phyloP scores from a whole-genome alignment of 192 early-diverging fungal species.

The Coemansia aciculifera region DNA sequence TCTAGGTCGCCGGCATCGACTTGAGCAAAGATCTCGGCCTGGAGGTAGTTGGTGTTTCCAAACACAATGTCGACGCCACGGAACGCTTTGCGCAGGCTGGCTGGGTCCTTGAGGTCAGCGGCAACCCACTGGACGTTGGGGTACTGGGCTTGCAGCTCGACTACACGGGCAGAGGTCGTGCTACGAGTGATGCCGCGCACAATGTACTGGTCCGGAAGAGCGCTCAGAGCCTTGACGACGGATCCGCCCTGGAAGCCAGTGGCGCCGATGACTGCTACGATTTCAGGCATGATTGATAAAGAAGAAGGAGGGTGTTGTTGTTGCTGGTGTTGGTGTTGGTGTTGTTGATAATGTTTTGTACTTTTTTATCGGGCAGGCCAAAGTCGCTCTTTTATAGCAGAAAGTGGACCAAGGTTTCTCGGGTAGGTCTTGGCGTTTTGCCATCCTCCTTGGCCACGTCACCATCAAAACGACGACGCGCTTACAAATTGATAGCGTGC shows the following conservation, averaged over 20 bases:
- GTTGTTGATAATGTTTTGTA: not conserved
- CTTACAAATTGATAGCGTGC: slow-evolving; percentile 1
- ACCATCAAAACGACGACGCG: not conserved
- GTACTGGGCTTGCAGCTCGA: slow-evolving; percentile 15
- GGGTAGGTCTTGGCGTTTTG: not conserved
- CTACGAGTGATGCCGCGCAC: slow-evolving; percentile 33
- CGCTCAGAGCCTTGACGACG: slow-evolving; percentile 22
- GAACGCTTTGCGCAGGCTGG: slow-evolving; percentile 26
- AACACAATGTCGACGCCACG: slow-evolving; percentile 31
- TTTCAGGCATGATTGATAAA: slow-evolving; percentile 19
- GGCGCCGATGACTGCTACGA: slow-evolving; percentile 39
- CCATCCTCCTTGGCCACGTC: not conserved
- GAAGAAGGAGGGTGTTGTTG: not conserved
- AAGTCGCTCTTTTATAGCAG: slow-evolving; percentile 1
- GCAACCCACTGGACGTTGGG: slow-evolving; percentile 26
- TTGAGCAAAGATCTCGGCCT: slow-evolving; percentile 1
- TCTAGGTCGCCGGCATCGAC: slow-evolving; percentile 22
- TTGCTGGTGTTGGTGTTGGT: not conserved
- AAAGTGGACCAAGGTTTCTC: not conserved
- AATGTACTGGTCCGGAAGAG: slow-evolving; percentile 32
- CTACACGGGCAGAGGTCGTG: slow-evolving; percentile 14
- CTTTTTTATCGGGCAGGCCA: not conserved
- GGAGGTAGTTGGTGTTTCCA: slow-evolving; percentile 34
- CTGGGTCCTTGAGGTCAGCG: slow-evolving; percentile 25
- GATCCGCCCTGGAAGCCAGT: slow-evolving; percentile 46